Conservation (phyloP, 2,329 filamentous ascomycete species). For the Botrytis cinerea region DNA sequence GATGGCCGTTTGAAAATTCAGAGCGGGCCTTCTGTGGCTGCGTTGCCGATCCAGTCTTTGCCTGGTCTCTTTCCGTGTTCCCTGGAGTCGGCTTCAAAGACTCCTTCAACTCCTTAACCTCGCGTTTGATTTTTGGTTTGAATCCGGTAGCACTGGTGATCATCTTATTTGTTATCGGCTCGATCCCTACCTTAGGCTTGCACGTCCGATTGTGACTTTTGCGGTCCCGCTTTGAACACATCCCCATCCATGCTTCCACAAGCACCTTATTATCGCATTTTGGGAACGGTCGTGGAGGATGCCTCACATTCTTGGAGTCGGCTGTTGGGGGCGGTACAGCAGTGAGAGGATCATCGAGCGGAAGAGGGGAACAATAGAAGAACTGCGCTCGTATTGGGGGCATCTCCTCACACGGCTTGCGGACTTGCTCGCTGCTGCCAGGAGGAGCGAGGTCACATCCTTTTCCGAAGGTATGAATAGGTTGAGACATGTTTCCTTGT, state of each 20-base stretch:
- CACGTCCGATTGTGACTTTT: conserved; percentile 48
- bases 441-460: conserved; percentile 37
- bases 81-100: background rate
- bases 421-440: background rate
- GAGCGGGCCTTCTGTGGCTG: background rate
- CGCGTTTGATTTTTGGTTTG: conserved; percentile 5
- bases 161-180: conserved; percentile 2
- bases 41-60: background rate
- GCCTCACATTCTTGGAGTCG: conserved; percentile 55
- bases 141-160: background rate
- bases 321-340: conserved; percentile 55
- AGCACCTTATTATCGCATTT: conserved; percentile 76
- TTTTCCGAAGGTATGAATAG: conserved; percentile 40
- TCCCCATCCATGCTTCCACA: conserved; percentile 72
- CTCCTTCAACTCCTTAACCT: conserved; percentile 5
- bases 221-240: conserved; percentile 54
- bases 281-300: conserved; percentile 75
- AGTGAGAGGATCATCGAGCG: conserved; percentile 87
- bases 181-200: conserved; percentile 12
- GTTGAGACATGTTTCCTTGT: conserved; percentile 37
- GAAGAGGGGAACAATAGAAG: conserved; percentile 80
- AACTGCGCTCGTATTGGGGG: conserved; percentile 71
- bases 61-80: background rate
- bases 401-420: conserved; percentile 45
- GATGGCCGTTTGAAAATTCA: background rate